Conservation (phyloP, 495 filamentous ascomycete species). For the Talaromyces proteolyticus region DNA sequence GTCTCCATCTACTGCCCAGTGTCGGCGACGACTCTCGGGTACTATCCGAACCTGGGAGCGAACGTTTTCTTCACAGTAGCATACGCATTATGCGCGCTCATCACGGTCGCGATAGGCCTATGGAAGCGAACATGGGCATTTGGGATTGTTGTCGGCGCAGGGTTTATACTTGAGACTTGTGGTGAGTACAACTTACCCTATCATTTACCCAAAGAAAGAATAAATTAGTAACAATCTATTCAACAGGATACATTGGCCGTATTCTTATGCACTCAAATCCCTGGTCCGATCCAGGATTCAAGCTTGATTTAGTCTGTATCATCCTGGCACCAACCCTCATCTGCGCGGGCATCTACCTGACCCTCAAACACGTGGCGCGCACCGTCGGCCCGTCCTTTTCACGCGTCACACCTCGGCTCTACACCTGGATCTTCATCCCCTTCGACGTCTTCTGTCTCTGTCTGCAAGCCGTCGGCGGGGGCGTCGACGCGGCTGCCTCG, state of each 20-base stretch:
- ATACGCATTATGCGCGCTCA: conserved; percentile 43
- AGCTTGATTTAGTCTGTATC: conserved; percentile 63
- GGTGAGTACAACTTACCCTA: conserved; percentile 1
- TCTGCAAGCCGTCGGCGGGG: conserved; percentile 60
- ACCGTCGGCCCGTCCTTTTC: conserved; percentile 48
- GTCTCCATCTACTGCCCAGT: conserved; percentile 51
- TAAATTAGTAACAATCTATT: conserved; percentile 21
- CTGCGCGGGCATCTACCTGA: conserved; percentile 61
- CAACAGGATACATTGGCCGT: conserved; percentile 55
- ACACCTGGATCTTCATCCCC: conserved; percentile 64
- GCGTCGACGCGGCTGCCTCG: conserved; percentile 47
- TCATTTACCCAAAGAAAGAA: neutral
- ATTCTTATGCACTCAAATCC: conserved; percentile 55
- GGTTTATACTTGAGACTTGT: conserved; percentile 18
- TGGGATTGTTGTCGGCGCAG: conserved; percentile 39
- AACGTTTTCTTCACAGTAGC: conserved; percentile 55
- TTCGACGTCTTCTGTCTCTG: conserved; percentile 59
- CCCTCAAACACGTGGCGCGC: conserved; percentile 59
- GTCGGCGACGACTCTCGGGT: conserved; percentile 57
- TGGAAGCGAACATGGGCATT: conserved; percentile 59
- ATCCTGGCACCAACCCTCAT: conserved; percentile 61
- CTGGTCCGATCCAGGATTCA: conserved; percentile 52
- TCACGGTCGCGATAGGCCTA: conserved; percentile 44
- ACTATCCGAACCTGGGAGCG: conserved; percentile 56
- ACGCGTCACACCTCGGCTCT: conserved; percentile 47